Conservation (phyloP, 345 rosid species). For the Eutrema yunnanense region DNA sequence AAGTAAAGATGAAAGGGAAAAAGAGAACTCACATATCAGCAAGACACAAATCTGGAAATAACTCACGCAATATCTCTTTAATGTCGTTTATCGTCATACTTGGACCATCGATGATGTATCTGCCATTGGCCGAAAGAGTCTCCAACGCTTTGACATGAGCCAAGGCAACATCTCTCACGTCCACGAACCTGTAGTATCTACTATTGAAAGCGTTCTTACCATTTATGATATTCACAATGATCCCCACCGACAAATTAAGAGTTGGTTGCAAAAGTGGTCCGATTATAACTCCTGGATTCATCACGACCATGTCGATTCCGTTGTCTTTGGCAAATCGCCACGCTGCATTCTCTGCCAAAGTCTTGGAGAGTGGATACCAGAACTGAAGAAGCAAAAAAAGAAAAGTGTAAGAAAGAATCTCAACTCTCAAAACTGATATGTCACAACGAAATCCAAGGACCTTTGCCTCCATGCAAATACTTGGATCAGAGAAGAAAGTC, state of each 20-base stretch:
- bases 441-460: constrained; percentile 5
- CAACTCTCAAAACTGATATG: neutral
- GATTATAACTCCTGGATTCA: constrained; percentile 37
- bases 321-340: constrained; percentile 40
- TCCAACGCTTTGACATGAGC: constrained; percentile 33
- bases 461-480: constrained; percentile 23
- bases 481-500: constrained; percentile 42
- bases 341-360: constrained; percentile 43
- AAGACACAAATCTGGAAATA: constrained; percentile 11
- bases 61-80: neutral
- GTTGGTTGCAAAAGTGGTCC: constrained; percentile 44
- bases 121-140: constrained; percentile 27
- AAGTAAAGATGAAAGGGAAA: neutral
- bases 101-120: constrained; percentile 20
- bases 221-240: constrained; percentile 18
- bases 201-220: constrained; percentile 23
- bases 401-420: neutral
- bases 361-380: constrained; percentile 41
- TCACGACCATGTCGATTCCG: constrained; percentile 34
- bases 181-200: constrained; percentile 13
- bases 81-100: neutral
- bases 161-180: constrained; percentile 28
- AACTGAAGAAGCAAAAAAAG: constrained; percentile 10
- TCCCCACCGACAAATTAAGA: constrained; percentile 26
- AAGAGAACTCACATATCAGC: constrained; percentile 13